Evolutionary conservation across 2,329 filamentous ascomycete species (phyloP), one percentile per base, ranked within the genome.

Genomic region (Aspergillus brasiliensis): DNA sequence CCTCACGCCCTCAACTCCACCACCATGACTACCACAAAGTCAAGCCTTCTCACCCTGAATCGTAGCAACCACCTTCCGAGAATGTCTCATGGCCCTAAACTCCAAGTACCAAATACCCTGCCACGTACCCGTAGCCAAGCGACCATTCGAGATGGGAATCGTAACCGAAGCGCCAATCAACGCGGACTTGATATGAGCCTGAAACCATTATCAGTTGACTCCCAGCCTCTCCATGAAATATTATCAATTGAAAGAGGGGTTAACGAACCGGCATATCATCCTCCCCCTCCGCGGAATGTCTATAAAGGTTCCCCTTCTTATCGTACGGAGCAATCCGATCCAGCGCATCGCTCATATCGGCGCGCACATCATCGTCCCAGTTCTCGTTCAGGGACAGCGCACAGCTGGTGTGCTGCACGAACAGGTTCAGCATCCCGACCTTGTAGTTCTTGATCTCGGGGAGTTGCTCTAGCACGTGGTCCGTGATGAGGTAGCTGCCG

Each of bases 361-460:
- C 85, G 60, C 92, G 85, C n/a, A 99, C 95, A 78, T 96, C 91
- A 48, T 81, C 77, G 73, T 93, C 91, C 81, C 82, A 89, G 80
- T 98, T 98, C 84, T 99, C 95, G 74, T 99, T 99, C 69, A 99
- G 80, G 61, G 87, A 91, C 56, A 99, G 83, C 11, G 91, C 95
- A 78, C 92, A 97, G 71, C 88, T 92, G 5, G 95, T 99, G 79
- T 99, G 95, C 79, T 99, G 94, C 57, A 98, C 84, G 76, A 98
- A 99, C 49, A 99, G 83, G 75, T 97, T 88, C 63, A 98, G 80
- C 62, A 96, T 79, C 47, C 92, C 92, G 68, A 95, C 86, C 75
- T 94, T 94, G 84, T 96, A 97, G 66, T 86, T 76, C 60, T 83
- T 82, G 65, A 98, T 85, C 78, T 97, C 92, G 3, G 94, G 93